Evolutionary conservation across 2,329 filamentous ascomycete genomes (phyloP).

Genomic region (Aspergillus bombycis): DNA sequence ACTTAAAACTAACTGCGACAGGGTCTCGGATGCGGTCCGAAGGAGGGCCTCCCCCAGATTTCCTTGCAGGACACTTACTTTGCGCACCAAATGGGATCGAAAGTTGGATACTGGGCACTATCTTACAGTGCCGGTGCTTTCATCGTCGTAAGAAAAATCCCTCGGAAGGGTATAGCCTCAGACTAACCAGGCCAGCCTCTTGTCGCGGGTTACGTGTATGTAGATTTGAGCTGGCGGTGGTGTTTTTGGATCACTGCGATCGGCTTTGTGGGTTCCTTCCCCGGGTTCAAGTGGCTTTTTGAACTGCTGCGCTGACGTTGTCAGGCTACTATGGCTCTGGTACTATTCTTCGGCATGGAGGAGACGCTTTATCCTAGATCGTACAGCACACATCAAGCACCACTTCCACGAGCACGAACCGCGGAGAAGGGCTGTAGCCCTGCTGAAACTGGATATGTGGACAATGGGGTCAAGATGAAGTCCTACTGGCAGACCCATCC

Average conservation of each 20-base stretch:
- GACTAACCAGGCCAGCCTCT: background rate
- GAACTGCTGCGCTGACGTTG: background rate
- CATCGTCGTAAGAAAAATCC: background rate
- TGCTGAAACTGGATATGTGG: background rate
- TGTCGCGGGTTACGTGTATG: slow-evolving; percentile 4
- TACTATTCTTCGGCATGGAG: background rate
- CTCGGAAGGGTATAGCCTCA: too few relatives aligned
- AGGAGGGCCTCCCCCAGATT: slow-evolving; percentile 3
- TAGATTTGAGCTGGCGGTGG: slow-evolving; percentile 2
- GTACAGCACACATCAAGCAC: background rate
- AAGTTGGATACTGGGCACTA: slow-evolving; percentile 5
- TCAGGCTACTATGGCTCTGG: background rate
- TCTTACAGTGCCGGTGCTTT: slow-evolving; percentile 2
- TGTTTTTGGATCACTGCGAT: slow-evolving; percentile 4
- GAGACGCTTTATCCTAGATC: background rate
- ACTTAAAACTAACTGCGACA: background rate
- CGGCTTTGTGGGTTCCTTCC: background rate
- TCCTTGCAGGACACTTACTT: slow-evolving; percentile 6
- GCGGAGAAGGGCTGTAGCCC: too few relatives aligned
- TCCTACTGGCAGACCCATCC: background rate
- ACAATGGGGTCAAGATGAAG: background rate
- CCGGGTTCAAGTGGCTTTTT: too few relatives aligned
- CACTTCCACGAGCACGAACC: too few relatives aligned
- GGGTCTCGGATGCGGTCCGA: slow-evolving; percentile 3
- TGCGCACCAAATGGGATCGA: slow-evolving; percentile 1